These are phyloP conservation scores for Aspergillus ellipticus DNA, from an alignment of 495 filamentous ascomycete genomes.

Conservation along the genomic window DNA sequence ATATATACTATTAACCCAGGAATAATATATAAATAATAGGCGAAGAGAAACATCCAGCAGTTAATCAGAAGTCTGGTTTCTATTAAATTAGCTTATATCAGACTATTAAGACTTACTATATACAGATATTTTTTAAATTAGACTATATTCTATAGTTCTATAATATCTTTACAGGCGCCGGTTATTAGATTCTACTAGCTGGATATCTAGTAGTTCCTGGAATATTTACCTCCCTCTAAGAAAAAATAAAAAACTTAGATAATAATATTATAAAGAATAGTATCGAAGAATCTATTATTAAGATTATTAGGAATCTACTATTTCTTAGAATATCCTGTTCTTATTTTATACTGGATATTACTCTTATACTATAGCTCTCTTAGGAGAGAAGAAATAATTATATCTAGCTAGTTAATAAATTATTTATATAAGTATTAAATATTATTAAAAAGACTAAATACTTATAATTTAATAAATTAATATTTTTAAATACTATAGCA, in stretches of 20 bases:
- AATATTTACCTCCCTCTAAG: slow-evolving; percentile 32
- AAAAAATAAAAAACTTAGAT: slow-evolving; percentile 11
- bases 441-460: too few species aligned
- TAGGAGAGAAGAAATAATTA: too few species aligned
- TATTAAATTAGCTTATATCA: background rate
- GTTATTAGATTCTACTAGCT: slow-evolving; percentile 30
- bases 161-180: slow-evolving; percentile 12
- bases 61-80: too few species aligned
- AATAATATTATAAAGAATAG: slow-evolving; percentile 11
- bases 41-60: too few species aligned
- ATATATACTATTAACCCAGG: too few species aligned
- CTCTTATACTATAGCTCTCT: too few species aligned
- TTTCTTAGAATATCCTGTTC: slow-evolving; percentile 2
- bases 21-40: too few species aligned
- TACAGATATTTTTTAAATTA: slow-evolving; percentile 9
- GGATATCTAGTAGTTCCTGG: slow-evolving; percentile 36
- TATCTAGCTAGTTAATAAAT: too few species aligned
- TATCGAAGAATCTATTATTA: slow-evolving; percentile 12
- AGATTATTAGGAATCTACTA: slow-evolving; percentile 22
- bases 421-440: too few species aligned
- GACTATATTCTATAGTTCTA: slow-evolving; percentile 13
- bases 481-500: too few species aligned
- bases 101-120: slow-evolving; percentile 7
- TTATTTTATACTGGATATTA: too few species aligned
- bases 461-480: too few species aligned